Conservation (phyloP, 306 rosid species). For the Pterocarpus macrocarpus region DNA sequence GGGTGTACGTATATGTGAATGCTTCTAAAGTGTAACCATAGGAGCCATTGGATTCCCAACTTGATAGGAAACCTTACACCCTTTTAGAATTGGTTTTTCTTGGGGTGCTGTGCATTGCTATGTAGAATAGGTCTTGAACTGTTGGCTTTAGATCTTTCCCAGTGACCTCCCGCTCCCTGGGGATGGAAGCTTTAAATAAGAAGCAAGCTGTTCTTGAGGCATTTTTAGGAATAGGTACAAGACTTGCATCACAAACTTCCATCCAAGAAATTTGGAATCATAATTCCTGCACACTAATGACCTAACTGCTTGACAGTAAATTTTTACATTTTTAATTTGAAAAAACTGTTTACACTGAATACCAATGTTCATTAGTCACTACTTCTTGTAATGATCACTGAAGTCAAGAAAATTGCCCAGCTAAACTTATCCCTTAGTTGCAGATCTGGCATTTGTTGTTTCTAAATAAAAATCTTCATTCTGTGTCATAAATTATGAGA, state of each 20-base stretch:
- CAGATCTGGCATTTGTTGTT: slow-evolving; percentile 25
- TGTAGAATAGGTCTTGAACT: slow-evolving; percentile 10
- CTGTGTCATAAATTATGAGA: slow-evolving; percentile 21
- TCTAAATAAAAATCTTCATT: background rate
- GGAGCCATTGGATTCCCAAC: slow-evolving; percentile 29
- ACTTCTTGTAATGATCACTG: too few relatives aligned
- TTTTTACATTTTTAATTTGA: too few relatives aligned
- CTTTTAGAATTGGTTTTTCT: slow-evolving; percentile 11
- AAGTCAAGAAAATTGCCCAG: background rate
- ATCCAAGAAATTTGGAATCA: too few relatives aligned
- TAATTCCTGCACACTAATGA: too few relatives aligned
- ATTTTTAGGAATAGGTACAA: too few relatives aligned
- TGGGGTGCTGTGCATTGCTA: background rate
- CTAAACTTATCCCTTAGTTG: background rate
- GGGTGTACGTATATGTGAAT: slow-evolving; percentile 28
- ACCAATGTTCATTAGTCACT: background rate
- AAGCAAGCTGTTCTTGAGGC: too few relatives aligned
- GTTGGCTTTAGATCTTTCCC: background rate
- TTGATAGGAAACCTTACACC: background rate
- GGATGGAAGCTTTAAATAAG: too few relatives aligned
- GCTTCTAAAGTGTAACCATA: slow-evolving; percentile 50
- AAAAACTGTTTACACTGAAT: too few relatives aligned
- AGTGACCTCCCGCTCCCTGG: too few relatives aligned
- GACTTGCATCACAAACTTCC: too few relatives aligned
- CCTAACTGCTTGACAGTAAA: too few relatives aligned